Base-by-base conservation (phyloP, 305 asterid species). In the Fraxinus ornus region DNA sequence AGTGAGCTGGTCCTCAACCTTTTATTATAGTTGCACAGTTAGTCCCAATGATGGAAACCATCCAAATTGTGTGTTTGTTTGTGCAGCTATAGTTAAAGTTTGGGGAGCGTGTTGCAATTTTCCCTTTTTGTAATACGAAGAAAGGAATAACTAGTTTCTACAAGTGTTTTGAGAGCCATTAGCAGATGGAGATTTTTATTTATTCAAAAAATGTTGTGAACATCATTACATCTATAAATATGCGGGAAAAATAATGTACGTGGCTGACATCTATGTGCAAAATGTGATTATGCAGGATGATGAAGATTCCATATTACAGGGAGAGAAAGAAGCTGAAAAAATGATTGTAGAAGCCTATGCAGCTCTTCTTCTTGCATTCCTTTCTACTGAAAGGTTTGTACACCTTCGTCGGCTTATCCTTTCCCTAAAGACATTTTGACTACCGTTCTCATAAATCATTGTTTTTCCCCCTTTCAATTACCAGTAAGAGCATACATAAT, bases 281-380 rank as follows among this genome's bases (percentile, higher is more conserved):
- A 33, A 15, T 78, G 75, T 62, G 73, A 62, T 83, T 77, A 39
- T 86, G 86, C 89, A 91, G 96, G 97, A 95, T 84, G 99, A 92
- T 74, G 98, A 94, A 81, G 97, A 92, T 66, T 89, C 97, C 75
- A 77, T 97, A 86, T 85, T 90, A 87, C 94, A 90, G 88, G 97
- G 97, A 80, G 96, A 94, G 88, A 96, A 89, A 87, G 98, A 95
- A 87, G 99, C 98, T 9, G 99, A 97, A 86, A 95, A 97, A 89
- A 95, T 92, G 97, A 93, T 95, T 83, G 92, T 95, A 33, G 99
- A 97, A 93, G 99, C 97, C 76, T 95, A 94, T 86, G 85, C 98
- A 55, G 99, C 99, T 85, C 98, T 97, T 85, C 97, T 97, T 81
- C 95, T 97, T 62, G 99, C 98, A 60, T 95, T 97, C 83, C 98